These are phyloP conservation scores for Pseudevernia furfuracea DNA, from an alignment of 495 filamentous ascomycete genomes.

Conservation along the genomic window DNA sequence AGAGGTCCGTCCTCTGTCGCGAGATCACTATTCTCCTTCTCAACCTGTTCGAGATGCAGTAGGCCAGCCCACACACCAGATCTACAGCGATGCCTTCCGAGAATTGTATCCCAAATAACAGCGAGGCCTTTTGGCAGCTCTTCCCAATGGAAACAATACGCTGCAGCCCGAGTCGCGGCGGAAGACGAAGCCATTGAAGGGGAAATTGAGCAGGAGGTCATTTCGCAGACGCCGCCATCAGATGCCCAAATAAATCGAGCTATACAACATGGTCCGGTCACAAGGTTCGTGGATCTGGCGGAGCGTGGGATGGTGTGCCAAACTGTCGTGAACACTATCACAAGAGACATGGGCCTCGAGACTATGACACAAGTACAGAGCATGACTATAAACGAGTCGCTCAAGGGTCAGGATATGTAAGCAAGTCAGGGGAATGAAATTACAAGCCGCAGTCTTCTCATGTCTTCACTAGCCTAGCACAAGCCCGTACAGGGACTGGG, in stretches of 20 bases:
- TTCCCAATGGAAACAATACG: slow-evolving; percentile 21
- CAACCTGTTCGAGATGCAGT: slow-evolving; percentile 13
- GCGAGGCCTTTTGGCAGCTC: slow-evolving; percentile 8
- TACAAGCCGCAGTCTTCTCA: slow-evolving; percentile 15
- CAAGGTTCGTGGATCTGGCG: slow-evolving; percentile 62
- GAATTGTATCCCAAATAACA: neutral
- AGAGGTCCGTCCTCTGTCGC: slow-evolving; percentile 23
- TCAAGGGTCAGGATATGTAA: slow-evolving; percentile 79
- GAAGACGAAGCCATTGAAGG: slow-evolving; percentile 25
- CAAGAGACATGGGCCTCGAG: slow-evolving; percentile 62
- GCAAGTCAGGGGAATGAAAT: slow-evolving; percentile 27
- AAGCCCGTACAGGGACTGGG: slow-evolving; percentile 82
- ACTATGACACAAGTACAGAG: slow-evolving; percentile 93
- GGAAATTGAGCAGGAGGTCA: slow-evolving; percentile 17
- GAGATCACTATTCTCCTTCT: slow-evolving; percentile 9
- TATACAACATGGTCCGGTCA: slow-evolving; percentile 37
- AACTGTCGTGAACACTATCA: slow-evolving; percentile 61
- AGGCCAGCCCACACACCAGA: neutral
- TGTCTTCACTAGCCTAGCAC: slow-evolving; percentile 59
- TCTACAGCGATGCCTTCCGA: neutral
- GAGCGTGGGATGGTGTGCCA: slow-evolving; percentile 54
- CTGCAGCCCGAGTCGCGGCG: slow-evolving; percentile 26
- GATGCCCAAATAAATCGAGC: slow-evolving; percentile 5
- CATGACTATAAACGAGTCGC: slow-evolving; percentile 66
- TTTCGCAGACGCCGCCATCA: slow-evolving; percentile 14